Evolutionary conservation across 176 grass and related monocot species (phyloP).

Genomic region (Oryza brachyantha): DNA sequence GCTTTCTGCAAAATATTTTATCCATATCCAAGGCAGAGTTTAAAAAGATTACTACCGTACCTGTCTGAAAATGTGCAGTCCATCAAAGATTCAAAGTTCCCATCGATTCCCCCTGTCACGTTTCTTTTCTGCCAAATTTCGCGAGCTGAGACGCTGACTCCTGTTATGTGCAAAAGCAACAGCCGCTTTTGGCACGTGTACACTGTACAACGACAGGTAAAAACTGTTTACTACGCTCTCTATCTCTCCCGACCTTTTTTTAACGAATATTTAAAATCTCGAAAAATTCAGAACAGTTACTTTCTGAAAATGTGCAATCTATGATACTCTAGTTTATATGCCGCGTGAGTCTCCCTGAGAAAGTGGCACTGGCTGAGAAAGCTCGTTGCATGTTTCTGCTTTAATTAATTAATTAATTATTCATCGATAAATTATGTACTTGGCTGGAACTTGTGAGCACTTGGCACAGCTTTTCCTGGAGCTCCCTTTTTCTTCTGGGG

Average conservation of each 20-base stretch:
- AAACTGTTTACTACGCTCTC: neutral
- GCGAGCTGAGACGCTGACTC: neutral
- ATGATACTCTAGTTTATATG: neutral
- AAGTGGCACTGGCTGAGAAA: neutral
- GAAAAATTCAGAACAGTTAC: neutral
- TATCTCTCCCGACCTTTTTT: neutral
- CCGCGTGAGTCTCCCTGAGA: neutral
- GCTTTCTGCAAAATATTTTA: neutral
- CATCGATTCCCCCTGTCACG: neutral
- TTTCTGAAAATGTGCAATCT: neutral
- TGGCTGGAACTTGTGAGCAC: neutral
- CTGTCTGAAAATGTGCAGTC: neutral
- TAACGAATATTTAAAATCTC: neutral
- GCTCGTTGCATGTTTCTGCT: neutral
- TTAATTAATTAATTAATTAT: neutral
- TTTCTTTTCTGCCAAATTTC: neutral
- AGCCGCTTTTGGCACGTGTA: neutral
- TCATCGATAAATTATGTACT: neutral
- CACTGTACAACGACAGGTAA: neutral
- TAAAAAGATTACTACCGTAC: neutral
- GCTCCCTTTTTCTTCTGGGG: neutral
- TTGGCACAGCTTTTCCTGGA: neutral
- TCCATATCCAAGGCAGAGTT: neutral
- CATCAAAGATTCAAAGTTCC: neutral
- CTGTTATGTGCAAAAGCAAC: neutral